phyloP scores from a whole-genome alignment of 192 early-diverging fungal species.

The Rhizophagus clarus region DNA sequence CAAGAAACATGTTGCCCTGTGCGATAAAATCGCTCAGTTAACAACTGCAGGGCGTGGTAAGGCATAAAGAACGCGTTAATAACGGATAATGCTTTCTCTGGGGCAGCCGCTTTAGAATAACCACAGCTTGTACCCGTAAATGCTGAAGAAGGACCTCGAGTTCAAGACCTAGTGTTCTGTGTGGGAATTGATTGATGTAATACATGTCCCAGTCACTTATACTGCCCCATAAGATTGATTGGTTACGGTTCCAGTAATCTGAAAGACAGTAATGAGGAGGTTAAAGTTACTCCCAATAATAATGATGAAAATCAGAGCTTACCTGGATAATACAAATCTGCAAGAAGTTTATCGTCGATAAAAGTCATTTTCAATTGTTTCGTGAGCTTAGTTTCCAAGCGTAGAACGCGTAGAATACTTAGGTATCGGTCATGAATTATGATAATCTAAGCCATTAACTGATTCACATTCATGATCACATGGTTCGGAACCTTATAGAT shows the following conservation, averaged over 20 bases:
- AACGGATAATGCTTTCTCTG: not conserved
- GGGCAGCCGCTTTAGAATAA: not conserved
- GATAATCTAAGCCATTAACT: too few species aligned
- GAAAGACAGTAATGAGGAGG: not conserved
- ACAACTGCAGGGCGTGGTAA: constrained; percentile 7
- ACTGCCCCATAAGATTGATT: not conserved
- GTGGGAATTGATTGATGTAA: not conserved
- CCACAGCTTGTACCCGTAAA: not conserved
- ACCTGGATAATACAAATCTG: not conserved
- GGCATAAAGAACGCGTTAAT: not conserved
- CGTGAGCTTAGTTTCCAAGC: too few species aligned
- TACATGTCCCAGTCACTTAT: not conserved
- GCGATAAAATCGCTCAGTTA: not conserved
- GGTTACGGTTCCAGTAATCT: constrained; percentile 1
- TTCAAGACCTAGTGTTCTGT: not conserved
- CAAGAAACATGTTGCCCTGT: not conserved
- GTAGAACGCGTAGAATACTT: too few species aligned
- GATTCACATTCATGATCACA: too few species aligned
- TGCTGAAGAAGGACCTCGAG: not conserved
- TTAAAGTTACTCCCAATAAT: constrained; percentile 5
- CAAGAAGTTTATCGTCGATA: too few species aligned
- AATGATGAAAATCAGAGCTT: not conserved
- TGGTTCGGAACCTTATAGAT: too few species aligned
- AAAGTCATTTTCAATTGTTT: too few species aligned
- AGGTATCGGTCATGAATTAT: too few species aligned